Conservation (phyloP, 805 yeast genomes). For the Babjeviella inositovora region DNA sequence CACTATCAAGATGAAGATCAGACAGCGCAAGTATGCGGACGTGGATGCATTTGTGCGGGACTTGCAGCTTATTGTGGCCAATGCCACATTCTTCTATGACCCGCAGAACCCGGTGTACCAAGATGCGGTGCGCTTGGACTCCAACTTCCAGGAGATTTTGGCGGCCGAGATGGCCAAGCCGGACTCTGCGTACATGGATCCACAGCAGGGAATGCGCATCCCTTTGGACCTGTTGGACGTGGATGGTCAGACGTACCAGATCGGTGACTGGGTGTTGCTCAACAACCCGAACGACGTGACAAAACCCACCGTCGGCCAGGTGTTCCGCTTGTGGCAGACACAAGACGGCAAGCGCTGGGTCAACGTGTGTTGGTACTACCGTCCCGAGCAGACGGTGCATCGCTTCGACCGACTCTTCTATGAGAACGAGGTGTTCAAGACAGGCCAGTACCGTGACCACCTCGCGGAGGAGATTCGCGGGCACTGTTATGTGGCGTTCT, state of each 20-base stretch:
- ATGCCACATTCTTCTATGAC: constrained; percentile 51
- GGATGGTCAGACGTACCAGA: constrained; percentile 56
- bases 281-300: constrained; percentile 77
- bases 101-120: constrained; percentile 39
- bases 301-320: constrained; percentile 87
- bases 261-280: constrained; percentile 92
- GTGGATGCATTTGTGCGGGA: constrained; percentile 71
- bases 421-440: constrained; percentile 89
- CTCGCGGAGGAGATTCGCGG: constrained; percentile 77
- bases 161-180: constrained; percentile 67
- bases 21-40: constrained; percentile 64
- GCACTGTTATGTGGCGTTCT: constrained; percentile 87
- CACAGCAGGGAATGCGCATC: constrained; percentile 41
- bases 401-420: constrained; percentile 78
- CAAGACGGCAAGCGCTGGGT: constrained; percentile 70
- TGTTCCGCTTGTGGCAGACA: constrained; percentile 85
- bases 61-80: constrained; percentile 56
- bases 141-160: constrained; percentile 35
- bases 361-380: constrained; percentile 94
- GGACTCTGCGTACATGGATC: constrained; percentile 58
- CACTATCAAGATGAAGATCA: constrained; percentile 68
- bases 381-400: constrained; percentile 97
- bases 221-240: constrained; percentile 70
- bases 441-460: constrained; percentile 95
- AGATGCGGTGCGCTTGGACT: constrained; percentile 50